Evolutionary conservation across 2,329 filamentous ascomycete species (phyloP).

Genomic region (Fusarium sp.): DNA sequence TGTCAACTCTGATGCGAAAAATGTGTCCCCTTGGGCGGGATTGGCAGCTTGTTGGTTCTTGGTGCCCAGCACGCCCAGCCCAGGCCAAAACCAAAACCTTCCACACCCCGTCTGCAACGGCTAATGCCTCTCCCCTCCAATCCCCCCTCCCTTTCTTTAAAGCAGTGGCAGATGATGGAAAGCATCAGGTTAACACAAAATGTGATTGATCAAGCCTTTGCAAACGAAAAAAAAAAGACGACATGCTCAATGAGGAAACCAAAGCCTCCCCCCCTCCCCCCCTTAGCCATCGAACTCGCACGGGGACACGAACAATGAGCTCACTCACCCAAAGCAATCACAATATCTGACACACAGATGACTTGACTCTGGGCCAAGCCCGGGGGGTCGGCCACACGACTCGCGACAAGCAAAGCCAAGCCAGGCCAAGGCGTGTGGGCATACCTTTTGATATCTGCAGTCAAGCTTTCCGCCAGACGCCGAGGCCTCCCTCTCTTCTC

Average conservation of each 20-base stretch:
- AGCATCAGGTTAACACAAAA: neutral
- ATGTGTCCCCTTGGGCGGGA: neutral
- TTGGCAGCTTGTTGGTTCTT: neutral
- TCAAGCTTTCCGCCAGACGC: slow-evolving; percentile 43
- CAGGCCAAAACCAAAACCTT: neutral
- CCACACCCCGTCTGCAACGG: neutral
- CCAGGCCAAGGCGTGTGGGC: neutral
- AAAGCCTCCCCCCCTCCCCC: neutral
- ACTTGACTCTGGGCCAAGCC: slow-evolving; percentile 35
- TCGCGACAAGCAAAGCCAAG: slow-evolving; percentile 3
- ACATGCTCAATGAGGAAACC: neutral
- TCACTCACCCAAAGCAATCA: neutral
- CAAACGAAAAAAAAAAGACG: neutral
- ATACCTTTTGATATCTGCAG: neutral
- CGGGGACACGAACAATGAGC: neutral
- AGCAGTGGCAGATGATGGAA: neutral
- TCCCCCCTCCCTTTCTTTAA: neutral
- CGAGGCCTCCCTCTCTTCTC: slow-evolving; percentile 10
- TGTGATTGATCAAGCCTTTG: neutral
- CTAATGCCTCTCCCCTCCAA: neutral
- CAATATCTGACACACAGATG: neutral
- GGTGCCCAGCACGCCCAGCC: neutral
- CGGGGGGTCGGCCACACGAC: slow-evolving; percentile 30
- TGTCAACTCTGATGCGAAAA: slow-evolving; percentile 3
- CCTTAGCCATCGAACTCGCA: neutral